Percentiles rank a stretch among this genome's conserved stretches.
Evolutionary conservation across 441 rosid genomes (phyloP).

Genomic region (Eutrema salsugineum): DNA sequence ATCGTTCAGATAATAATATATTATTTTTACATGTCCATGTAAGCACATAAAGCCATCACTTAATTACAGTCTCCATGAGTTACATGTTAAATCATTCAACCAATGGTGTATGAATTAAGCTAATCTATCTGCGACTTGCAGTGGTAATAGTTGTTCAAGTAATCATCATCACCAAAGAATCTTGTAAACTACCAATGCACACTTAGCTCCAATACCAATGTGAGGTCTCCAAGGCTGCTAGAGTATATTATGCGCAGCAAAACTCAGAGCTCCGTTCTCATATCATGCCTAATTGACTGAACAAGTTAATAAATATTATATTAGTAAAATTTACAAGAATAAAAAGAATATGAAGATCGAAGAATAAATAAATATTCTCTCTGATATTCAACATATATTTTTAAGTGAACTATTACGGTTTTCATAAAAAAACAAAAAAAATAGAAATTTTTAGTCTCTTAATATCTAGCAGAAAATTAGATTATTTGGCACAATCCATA

Average conservation of each 20-base stretch:
- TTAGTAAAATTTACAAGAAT: too few species aligned
- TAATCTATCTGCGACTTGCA: conserved; percentile 3
- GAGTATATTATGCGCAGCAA: not conserved
- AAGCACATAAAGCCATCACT: not conserved
- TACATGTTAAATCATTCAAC: not conserved
- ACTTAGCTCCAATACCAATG: not conserved
- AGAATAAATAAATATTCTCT: too few species aligned
- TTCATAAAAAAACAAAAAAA: too few species aligned
- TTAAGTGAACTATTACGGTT: too few species aligned
- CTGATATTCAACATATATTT: too few species aligned
- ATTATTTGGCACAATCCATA: too few species aligned
- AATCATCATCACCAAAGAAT: conserved; percentile 10
- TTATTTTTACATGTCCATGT: too few species aligned
- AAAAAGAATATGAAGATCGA: too few species aligned
- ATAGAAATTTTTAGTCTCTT: too few species aligned
- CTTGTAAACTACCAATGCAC: not conserved
- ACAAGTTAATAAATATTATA: too few species aligned
- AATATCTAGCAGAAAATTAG: too few species aligned
- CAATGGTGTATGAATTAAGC: not conserved
- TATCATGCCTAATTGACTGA: conserved; percentile 59
- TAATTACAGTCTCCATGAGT: not conserved
- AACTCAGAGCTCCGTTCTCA: conserved; percentile 53
- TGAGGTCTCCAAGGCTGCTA: not conserved
- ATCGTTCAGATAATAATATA: too few species aligned
- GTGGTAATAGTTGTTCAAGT: not conserved